phyloP scores from a whole-genome alignment of 768 basidiomycete genomes.

The Trametes cubensis region DNA sequence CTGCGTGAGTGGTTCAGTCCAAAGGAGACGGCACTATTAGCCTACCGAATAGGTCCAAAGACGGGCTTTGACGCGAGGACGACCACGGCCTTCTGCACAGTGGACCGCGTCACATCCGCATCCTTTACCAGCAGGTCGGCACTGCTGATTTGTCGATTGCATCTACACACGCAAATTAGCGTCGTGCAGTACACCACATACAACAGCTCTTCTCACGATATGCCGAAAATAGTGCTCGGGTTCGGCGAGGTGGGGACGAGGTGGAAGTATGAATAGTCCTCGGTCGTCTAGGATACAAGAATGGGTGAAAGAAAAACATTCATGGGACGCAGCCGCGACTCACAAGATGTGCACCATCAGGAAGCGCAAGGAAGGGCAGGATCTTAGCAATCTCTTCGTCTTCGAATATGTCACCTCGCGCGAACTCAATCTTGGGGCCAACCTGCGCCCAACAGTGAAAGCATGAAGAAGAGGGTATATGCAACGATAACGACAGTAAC shows the following conservation, averaged over 20 bases:
- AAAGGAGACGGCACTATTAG: not conserved
- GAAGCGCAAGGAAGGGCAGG: constrained; percentile 93
- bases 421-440: constrained; percentile 90
- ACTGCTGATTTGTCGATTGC: constrained; percentile 92
- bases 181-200: not conserved
- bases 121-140: constrained; percentile 75
- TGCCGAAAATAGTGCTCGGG: constrained; percentile 89
- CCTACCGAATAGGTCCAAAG: constrained; percentile 89
- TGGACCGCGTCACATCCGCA: constrained; percentile 89
- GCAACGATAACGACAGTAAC: constrained; percentile 26
- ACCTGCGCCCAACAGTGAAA: constrained; percentile 57
- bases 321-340: constrained; percentile 34
- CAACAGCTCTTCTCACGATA: constrained; percentile 64
- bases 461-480: constrained; percentile 3
- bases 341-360: constrained; percentile 95
- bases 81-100: constrained; percentile 97
- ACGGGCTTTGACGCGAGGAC: constrained; percentile 89
- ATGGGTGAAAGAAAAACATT: constrained; percentile 12
- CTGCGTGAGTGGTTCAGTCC: not conserved
- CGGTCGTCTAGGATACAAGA: constrained; percentile 58
- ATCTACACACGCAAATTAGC: constrained; percentile 46
- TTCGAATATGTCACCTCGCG: constrained; percentile 74
- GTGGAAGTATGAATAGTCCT: constrained; percentile 98
- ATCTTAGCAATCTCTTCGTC: constrained; percentile 85
- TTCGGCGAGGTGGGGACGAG: constrained; percentile 70